Evolutionary conservation across 768 basidiomycete genomes (phyloP).

Genomic region (Dioszegia aurantiaca): DNA sequence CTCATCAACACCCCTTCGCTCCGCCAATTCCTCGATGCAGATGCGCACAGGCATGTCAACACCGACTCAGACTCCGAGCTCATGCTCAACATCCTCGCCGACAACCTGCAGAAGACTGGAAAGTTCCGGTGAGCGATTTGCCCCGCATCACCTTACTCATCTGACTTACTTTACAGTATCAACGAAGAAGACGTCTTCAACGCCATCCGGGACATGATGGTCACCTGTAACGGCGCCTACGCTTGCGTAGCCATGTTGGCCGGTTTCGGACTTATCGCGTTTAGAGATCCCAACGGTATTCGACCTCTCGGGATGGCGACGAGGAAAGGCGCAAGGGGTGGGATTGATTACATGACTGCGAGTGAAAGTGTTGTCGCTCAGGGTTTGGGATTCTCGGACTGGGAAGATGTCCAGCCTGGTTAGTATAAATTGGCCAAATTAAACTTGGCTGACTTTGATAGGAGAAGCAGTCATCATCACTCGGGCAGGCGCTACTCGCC

Average conservation of each 20-base stretch:
- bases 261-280: slow-evolving; percentile 96
- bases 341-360: slow-evolving; percentile 82
- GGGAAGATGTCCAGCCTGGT: slow-evolving; percentile 74
- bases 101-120: slow-evolving; percentile 95
- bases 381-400: slow-evolving; percentile 82
- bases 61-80: slow-evolving; percentile 97
- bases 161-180: slow-evolving; percentile 56
- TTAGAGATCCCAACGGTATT: slow-evolving; percentile 97
- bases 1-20: slow-evolving; percentile 85
- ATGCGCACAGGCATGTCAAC: slow-evolving; percentile 96
- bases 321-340: slow-evolving; percentile 58
- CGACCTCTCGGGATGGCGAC: slow-evolving; percentile 84
- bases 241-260: slow-evolving; percentile 99
- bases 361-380: slow-evolving; percentile 97
- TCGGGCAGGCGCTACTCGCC: slow-evolving; percentile 56
- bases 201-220: slow-evolving; percentile 84
- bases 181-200: slow-evolving; percentile 99
- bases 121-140: slow-evolving; percentile 67
- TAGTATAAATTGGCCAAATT: slow-evolving; percentile 53
- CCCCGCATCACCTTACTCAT: neutral
- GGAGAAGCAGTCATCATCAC: slow-evolving; percentile 97
- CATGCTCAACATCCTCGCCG: slow-evolving; percentile 92
- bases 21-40: slow-evolving; percentile 91
- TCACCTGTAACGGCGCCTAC: slow-evolving; percentile 85
- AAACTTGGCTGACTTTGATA: slow-evolving; percentile 39